Percentiles rank a stretch among this genome's conserved stretches.
Conservation (phyloP, 768 basidiomycete species). For the Mycena alexandri region DNA sequence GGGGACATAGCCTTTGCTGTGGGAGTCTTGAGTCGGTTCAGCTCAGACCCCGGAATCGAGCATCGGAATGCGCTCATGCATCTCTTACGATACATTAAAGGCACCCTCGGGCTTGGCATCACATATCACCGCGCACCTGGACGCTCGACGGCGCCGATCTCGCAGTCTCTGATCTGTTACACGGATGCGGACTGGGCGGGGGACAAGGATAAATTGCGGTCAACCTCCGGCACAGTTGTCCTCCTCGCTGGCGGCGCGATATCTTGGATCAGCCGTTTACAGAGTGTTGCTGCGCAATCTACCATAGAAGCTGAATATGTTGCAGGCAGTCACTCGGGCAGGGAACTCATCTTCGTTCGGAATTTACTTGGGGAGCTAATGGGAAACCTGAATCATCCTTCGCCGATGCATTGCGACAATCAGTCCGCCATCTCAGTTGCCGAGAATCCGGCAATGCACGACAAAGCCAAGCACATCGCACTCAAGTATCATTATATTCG, state of each 20-base stretch:
- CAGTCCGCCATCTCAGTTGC: not conserved
- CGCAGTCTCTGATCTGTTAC: not conserved
- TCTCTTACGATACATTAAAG: not conserved
- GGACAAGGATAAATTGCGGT: conserved; percentile 8
- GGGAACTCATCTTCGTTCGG: conserved; percentile 4
- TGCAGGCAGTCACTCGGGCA: not conserved
- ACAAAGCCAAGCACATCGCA: conserved; percentile 14
- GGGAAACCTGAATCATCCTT: not conserved
- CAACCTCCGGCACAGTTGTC: not conserved
- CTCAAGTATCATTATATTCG: conserved; percentile 6
- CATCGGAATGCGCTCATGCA: not conserved
- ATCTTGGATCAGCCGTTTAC: conserved; percentile 1
- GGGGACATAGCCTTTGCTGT: not conserved
- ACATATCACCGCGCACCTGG: not conserved
- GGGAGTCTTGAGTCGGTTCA: not conserved
- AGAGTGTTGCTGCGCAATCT: not conserved
- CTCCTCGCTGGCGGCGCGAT: not conserved
- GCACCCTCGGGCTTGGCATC: not conserved
- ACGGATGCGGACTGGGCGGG: no score
- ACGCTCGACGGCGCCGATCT: not conserved
- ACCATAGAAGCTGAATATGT: conserved; percentile 17
- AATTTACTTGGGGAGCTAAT: not conserved
- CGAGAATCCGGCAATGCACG: conserved; percentile 2
- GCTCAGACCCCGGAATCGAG: not conserved
- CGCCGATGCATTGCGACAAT: conserved; percentile 12